Evolutionary conservation across 2,329 filamentous ascomycete species (phyloP), one percentile per base, ranked within the genome.

Genomic region (Fusarium continuum): DNA sequence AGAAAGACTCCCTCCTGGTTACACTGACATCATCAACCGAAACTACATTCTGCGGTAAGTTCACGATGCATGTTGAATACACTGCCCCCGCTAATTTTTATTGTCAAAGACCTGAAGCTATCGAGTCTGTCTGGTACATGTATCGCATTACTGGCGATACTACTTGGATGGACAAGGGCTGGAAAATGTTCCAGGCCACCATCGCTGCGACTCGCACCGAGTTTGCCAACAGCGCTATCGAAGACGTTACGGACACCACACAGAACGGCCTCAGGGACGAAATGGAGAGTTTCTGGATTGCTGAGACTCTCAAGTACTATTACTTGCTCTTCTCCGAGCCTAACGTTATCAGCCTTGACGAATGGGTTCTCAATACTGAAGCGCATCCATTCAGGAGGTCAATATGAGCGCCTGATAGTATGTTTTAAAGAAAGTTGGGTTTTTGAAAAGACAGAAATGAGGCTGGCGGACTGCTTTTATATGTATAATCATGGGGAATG

Each of bases 261-360:
- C 45, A 67, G 16, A 76, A 81, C 1, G 70, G 69, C 9, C 78
- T 82, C 50, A 73, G 76, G 32, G 85, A 93, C 73, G 80, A 82
- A 67, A 93, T 94, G 91, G 90, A 96, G 79, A 93, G 90, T 71
- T 96, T 96, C 76, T 97, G 93, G 91, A 81, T 92, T 59, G 91
- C 91, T 4, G 93, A 97, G 82, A 97, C 92, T 34, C 80, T 97
- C 68, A 97, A 96, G 80, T 96, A 96, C 73, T 96, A 95, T 67
- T 97, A 92, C 74, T 76, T 97, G 53, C 82, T 96, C 44, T 97
- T 91, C 74, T 87, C 87, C 19, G 76, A 88, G 52, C 88, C 90
- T 0, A 80, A 83, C 45, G 77, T 89, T n/a, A 78, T 90, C 34
- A 89, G 83, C 70, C 76, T 91, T 52, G 88, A 91, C 73, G 86